Base-by-base conservation (phyloP, 306 rosid species). In the Lathyrus aphaca region DNA sequence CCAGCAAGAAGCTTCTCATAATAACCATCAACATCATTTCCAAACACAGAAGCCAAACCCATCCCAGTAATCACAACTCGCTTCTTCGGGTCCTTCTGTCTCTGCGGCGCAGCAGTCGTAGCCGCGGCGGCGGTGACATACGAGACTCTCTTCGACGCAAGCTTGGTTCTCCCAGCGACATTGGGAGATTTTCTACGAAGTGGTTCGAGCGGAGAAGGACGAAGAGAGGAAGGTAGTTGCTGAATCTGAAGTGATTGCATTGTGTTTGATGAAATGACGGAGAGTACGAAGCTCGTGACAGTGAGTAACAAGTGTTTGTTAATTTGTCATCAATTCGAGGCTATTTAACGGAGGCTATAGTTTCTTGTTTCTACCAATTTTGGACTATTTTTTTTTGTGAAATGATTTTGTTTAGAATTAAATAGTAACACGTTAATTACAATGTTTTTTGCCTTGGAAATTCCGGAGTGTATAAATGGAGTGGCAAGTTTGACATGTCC, bases 1-100 rank as follows among this genome's bases (percentile, higher is more conserved):
- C 97, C 97, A 0, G 88, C 19, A 3, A 95, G 99, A 11, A 95
- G 89, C 82, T 84, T 95, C 2, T 91, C 95, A 76, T 95, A 95
- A 79, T 82, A 95, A 18, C 69, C 21, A 15, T 91, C 94, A 14
- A 91, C 86, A 8, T 91, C 86, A 73, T 91, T 91, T 0, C 99
- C 99, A 54, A 91, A 91, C 4, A 95, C 99, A 15, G 99, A 89
- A 5, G 92, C 96, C 2, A 87, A 83, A 0, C 97, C 97, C 93
- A 79, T 86, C 3, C 99, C 97, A 5, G 99, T 95, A 16, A 95
- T 82, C 37, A 95, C 99, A 2, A 95, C 92, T 25, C 99, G 89
- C 83, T 95, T 91, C 88, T 89, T 95, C 0, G 99, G 99, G 64
- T 91, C 95, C 81, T 77, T 89, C 83, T 95, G 87, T 21, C 96